Evolutionary conservation across 768 basidiomycete species (phyloP).

Genomic region (Pleurotus eryngii): DNA sequence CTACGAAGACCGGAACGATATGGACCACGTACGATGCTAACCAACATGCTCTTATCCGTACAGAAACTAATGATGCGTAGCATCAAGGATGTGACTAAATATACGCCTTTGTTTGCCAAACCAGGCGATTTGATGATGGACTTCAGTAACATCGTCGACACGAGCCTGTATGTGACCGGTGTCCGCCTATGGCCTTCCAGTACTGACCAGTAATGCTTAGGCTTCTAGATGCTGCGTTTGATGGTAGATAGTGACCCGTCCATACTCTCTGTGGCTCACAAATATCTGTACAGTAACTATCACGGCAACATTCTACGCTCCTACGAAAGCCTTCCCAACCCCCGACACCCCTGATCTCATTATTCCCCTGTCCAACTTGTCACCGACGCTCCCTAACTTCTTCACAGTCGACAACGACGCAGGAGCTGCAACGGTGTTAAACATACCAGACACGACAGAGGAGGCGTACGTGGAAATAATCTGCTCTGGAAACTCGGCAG

Average conservation of each 20-base stretch:
- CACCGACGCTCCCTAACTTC: conserved; percentile 42
- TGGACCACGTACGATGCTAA: conserved; percentile 46
- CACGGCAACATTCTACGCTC: conserved; percentile 55
- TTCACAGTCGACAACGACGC: conserved; percentile 23
- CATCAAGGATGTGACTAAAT: conserved; percentile 61
- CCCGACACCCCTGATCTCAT: conserved; percentile 48
- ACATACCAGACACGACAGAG: conserved; percentile 49
- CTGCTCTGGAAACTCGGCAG: conserved; percentile 56
- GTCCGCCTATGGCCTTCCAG: neutral
- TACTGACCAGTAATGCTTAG: conserved; percentile 9
- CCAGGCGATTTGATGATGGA: conserved; percentile 56
- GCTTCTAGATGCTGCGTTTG: conserved; percentile 24
- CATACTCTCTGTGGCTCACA: neutral
- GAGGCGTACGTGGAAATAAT: conserved; percentile 57
- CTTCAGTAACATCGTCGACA: conserved; percentile 51
- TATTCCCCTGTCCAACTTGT: conserved; percentile 54
- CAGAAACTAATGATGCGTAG: conserved; percentile 14
- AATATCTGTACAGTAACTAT: conserved; percentile 37
- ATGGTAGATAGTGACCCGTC: no score
- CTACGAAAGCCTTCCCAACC: conserved; percentile 40
- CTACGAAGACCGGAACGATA: conserved; percentile 53
- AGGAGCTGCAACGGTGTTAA: conserved; percentile 37
- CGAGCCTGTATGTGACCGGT: conserved; percentile 28
- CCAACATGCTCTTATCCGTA: conserved; percentile 11
- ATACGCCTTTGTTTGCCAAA: conserved; percentile 51